Evolutionary conservation across 345 rosid species (phyloP), one percentile per base, ranked within the genome.

Genomic region (Camelina neglecta): DNA sequence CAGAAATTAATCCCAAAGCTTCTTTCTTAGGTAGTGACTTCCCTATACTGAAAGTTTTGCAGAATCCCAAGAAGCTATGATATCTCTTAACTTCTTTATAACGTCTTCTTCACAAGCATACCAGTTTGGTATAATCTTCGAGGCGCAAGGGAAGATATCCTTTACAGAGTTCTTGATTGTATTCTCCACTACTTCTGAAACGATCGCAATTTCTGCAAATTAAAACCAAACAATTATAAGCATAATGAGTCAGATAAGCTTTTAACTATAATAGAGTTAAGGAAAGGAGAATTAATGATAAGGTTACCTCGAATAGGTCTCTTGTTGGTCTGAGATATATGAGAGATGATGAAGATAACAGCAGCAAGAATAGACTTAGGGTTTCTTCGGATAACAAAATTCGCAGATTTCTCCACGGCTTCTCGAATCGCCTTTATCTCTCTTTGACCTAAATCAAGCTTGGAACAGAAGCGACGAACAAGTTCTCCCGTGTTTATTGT

Each of bases 131-230:
- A 81, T 31, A 11, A 80, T 33, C 60, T 42, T 75, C 31, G 74
- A 31, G 16, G 78, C 80, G 45, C 53, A 61, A 2, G 80, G 82
- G 39, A 53, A 61, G 1, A 80, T 18, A 57, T 83, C 86, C 75
- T 74, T 83, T 33, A 75, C 75, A 2, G 84, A 67, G 57, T 75
- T 78, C 80, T 68, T 83, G 54, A 80, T 67, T 0, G 86, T 83
- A n/a, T 60, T 48, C 64, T 83, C 71, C 18, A 78, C 82, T 0
- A 80, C 80, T 48, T 78, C 78, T 4, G 78, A 54, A 42, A 55
- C 78, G 0, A 21, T 0, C 6, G 60, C 74, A 15, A 83, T 72
- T 16, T 83, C 86, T 80, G 65, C 41, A 69, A 63, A 26, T 26
- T 26, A 65, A 73, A 4, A 29, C 64, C 41, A 72, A 3, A n/a